Base-by-base conservation (phyloP, 2,329 filamentous ascomycete species). In the Amylocarpus encephaloides region DNA sequence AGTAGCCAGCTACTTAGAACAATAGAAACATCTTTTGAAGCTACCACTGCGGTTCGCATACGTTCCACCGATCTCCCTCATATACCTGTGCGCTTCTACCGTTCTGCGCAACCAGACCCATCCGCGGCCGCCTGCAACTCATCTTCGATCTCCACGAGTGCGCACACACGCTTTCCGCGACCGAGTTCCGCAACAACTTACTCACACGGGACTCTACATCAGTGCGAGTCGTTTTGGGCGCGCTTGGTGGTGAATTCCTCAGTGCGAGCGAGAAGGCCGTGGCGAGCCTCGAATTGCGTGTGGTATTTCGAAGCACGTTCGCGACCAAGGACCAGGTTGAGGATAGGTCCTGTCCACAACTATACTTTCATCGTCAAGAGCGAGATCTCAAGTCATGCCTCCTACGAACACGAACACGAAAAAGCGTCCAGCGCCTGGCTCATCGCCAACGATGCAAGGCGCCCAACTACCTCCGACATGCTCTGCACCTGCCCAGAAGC, bases 401-500 rank as follows among this genome's bases (percentile, higher is more conserved):
- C 56, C 77, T 50, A 68, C 71, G 41, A 79, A 78, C 56, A 67
- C 71, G 41, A 79, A 78, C 56, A 67, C 76, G 16, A 71, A 86
- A 68, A 93, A 93, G 73, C 78, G 88, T 67, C 75, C 85, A 59
- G 86, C 87, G 42, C 84, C 87, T 50, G 86, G 85, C 65, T 73
- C 83, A 54, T 77, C 80, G 34, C 84, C 87, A n/a, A 70, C 79
- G 57, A 70, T 77, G 18, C 78, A 81, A 32, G 64, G 73, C 44
- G 72, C 73, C 35, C 72, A 72, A 57, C 69, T 77, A 63, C 76
- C 77, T 50, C 73, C 77, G 54, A 70, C 73, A 50, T 74, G 73
- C 43, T 66, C 74, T 55, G 65, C 68, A 58, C 64, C 68, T 53
- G 65, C 47, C 40, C 47, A 64, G 15, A 34, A 36, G 54, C 69